Evolutionary conservation across 2,329 filamentous ascomycete genomes (phyloP).

Genomic region (Botrytis fragariae): DNA sequence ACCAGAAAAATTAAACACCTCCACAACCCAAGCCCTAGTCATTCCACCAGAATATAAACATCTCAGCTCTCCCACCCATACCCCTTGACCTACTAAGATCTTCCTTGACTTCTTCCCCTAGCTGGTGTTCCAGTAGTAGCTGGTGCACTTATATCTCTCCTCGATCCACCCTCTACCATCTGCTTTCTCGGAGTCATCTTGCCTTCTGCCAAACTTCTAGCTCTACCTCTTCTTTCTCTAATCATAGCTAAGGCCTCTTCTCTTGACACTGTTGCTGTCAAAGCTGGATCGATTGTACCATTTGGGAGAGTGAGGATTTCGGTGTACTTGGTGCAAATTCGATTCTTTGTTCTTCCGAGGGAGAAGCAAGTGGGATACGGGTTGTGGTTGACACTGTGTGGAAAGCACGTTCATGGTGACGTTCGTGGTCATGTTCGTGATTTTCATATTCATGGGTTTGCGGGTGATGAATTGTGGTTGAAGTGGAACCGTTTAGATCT

Average conservation of each 20-base stretch:
- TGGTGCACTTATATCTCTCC: conserved; percentile 38
- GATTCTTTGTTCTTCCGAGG: conserved; percentile 23
- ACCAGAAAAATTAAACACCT: neutral
- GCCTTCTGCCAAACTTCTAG: conserved; percentile 64
- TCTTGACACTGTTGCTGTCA: conserved; percentile 65
- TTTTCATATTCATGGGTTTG: conserved; percentile 32
- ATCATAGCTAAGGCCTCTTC: conserved; percentile 76
- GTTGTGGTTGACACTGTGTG: conserved; percentile 39
- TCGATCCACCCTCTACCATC: conserved; percentile 31
- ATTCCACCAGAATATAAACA: neutral
- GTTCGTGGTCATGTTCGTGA: conserved; percentile 31
- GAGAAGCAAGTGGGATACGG: conserved; percentile 35
- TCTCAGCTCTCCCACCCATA: neutral
- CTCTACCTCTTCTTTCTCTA: conserved; percentile 67
- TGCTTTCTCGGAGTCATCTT: conserved; percentile 57
- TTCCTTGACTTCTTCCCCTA: conserved; percentile 26
- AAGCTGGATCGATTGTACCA: conserved; percentile 47
- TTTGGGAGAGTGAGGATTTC: conserved; percentile 23
- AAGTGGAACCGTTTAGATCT: conserved; percentile 35
- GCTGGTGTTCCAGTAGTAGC: conserved; percentile 31
- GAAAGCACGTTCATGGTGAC: conserved; percentile 28
- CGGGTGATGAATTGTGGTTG: conserved; percentile 22
- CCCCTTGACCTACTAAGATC: neutral
- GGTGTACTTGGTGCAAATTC: conserved; percentile 19
- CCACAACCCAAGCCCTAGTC: neutral